Evolutionary conservation across 441 rosid species (phyloP).

Genomic region (Caryocar brasiliense): DNA sequence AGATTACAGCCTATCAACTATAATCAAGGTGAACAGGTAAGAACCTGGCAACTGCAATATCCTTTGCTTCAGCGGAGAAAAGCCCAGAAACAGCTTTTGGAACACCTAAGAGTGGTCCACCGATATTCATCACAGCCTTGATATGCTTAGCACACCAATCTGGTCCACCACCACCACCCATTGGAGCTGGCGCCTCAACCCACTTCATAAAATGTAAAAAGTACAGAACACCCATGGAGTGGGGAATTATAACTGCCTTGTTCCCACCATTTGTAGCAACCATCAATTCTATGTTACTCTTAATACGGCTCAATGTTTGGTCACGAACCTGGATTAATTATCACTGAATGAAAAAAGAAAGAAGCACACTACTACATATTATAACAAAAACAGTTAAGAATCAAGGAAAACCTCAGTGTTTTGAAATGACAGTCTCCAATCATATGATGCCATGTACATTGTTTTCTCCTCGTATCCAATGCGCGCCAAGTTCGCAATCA

Average conservation of each 20-base stretch:
- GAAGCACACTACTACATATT: no score
- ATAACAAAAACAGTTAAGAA: no score
- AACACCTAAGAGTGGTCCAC: constrained; percentile 88
- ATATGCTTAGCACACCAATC: constrained; percentile 93
- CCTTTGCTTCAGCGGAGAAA: constrained; percentile 90
- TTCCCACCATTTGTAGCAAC: constrained; percentile 71
- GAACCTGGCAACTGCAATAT: constrained; percentile 90
- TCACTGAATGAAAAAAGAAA: no score
- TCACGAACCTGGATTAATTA: constrained; percentile 67
- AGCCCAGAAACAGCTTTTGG: constrained; percentile 85
- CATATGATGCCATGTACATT: constrained; percentile 94
- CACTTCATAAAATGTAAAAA: constrained; percentile 97
- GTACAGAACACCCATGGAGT: constrained; percentile 93
- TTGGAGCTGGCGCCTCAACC: constrained; percentile 97
- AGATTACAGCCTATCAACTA: not conserved
- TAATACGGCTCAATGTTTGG: constrained; percentile 75
- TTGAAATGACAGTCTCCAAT: constrained; percentile 94
- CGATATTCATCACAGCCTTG: constrained; percentile 85
- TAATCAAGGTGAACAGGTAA: not conserved
- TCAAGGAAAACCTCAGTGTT: constrained; percentile 63
- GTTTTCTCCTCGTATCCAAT: constrained; percentile 94
- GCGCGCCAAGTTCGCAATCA: constrained; percentile 86
- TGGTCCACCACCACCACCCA: constrained; percentile 94
- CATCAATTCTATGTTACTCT: constrained; percentile 79
- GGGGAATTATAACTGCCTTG: constrained; percentile 85